Evolutionary conservation across 257 asterid genomes (phyloP), one percentile per base, ranked within the genome.

Genomic region (Fraxinus quadrangulata): DNA sequence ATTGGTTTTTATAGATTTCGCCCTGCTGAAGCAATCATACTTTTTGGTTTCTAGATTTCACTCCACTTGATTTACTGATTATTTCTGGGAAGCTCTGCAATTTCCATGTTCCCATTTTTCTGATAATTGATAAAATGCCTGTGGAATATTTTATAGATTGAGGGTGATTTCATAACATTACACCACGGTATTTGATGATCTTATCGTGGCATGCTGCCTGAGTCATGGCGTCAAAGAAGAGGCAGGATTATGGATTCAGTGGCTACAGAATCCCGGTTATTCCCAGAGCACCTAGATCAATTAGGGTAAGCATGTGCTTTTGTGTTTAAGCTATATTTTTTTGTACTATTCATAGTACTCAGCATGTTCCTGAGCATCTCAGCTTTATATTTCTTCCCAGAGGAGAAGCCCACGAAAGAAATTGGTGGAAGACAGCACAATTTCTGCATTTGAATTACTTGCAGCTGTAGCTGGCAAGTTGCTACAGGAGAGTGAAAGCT

Each of bases 401-500:
- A 87, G 85, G 89, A 89, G 91, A 84, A 76, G 83, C 67, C 78
- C 84, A 3, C 85, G 33, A 56, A 92, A 82, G 80, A 86, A 78
- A 65, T 59, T 71, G 39, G 82, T 78, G 31, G 96, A 90, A 45
- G 92, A 83, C 70, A 81, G 74, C 74, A 86, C 89, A 74, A 90
- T 92, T 73, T 90, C 96, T 84, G 95, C 99, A 80, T 96, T 96
- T 78, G 99, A 96, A 79, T 81, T 96, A 76, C 92, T 96, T 79
- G 99, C 99, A 39, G 91, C 94, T 83, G 98, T 96, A 80, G 99
- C 99, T 42, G 98, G 95, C 59, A 87, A 96, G 83, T 82, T 96
- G 71, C 83, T 93, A 74, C 94, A 84, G 84, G 99, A 92, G 86
- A 96, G 90, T 74, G 97, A 93, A 85, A 86, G 97, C 80, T 96